phyloP scores from a whole-genome alignment of 169 alveolate species.

The Eimeria falciformis region DNA sequence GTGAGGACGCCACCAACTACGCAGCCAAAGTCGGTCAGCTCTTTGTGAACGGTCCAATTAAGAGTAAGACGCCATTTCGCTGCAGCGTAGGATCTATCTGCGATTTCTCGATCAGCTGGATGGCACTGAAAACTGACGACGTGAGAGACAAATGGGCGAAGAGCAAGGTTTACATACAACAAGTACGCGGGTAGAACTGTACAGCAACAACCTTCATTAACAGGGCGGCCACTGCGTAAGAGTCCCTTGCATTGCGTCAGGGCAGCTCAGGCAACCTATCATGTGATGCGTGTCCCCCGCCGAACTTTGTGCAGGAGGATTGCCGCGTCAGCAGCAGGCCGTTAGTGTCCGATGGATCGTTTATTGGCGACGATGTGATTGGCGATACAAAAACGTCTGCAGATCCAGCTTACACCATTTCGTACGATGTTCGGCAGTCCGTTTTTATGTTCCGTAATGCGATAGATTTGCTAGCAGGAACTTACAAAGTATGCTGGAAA shows the following conservation, averaged over 20 bases:
- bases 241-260: no score
- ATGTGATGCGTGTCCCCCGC: no score
- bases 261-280: no score
- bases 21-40: constrained; percentile 54
- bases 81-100: constrained; percentile 54
- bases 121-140: constrained; percentile 42
- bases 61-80: background rate
- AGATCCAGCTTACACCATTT: constrained; percentile 30
- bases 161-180: constrained; percentile 41
- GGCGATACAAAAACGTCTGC: constrained; percentile 6
- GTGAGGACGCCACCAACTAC: constrained; percentile 20
- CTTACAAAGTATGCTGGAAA: constrained; percentile 18
- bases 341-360: constrained; percentile 20
- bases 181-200: constrained; percentile 2
- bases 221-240: no score
- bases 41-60: constrained; percentile 51
- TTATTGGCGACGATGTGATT: constrained; percentile 42
- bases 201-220: no score
- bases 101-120: background rate
- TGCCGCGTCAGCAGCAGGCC: constrained; percentile 26
- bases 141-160: constrained; percentile 40
- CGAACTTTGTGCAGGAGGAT: constrained; percentile 36
- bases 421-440: constrained; percentile 39
- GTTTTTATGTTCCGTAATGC: constrained; percentile 36
- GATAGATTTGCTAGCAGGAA: constrained; percentile 50